Evolutionary conservation across 2,329 filamentous ascomycete species (phyloP), one percentile per base, ranked within the genome.

Genomic region (Calonectria fujianensis): DNA sequence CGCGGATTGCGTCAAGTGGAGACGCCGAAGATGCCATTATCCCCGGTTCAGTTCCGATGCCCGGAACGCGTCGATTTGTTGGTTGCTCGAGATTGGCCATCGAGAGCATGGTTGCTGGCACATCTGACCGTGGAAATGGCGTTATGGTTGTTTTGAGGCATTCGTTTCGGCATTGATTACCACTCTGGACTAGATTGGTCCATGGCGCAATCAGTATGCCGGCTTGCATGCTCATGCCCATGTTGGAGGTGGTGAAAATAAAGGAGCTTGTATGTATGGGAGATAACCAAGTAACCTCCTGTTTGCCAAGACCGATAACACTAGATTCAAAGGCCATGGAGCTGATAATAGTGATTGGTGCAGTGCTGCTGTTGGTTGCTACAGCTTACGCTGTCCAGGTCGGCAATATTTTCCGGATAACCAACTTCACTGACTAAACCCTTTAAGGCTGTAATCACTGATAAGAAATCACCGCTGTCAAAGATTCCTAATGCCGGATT

Each of bases 401-500:
- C 8, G 29, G 57, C 35, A 2, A 39, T 16, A 6, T 10, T 29
- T n/a, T 4, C 37, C n/a, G 3, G 11, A 2, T 18, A 9, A 27
- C 24, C 16, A 18, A 4, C 13, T 24, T 63, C 13, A 31, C 9
- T 24, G 10, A 20, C 35, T 63, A 63, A 63, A 27, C 14, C 8
- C 11, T 4, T 18, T 4, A 61, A 63, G 57, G 24, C 27, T 2
- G 6, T 41, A 18, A 11, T 45, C 8, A 9, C 18, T 24, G n/a
- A 63, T 41, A 65, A 65, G 35, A 27, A 45, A 37, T 80, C 79
- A 2, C 54, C 71, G 4, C 52, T 82, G 4, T 76, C 73, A 1
- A 69, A 73, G 4, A 75, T 81, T 6, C 79, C 80, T 29, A 77
- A 73, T 39, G 79, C 79, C 1, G 73, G 74, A 8, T 75, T 75